Evolutionary conservation across 768 basidiomycete species (phyloP).

Genomic region (Suillus brevipes): DNA sequence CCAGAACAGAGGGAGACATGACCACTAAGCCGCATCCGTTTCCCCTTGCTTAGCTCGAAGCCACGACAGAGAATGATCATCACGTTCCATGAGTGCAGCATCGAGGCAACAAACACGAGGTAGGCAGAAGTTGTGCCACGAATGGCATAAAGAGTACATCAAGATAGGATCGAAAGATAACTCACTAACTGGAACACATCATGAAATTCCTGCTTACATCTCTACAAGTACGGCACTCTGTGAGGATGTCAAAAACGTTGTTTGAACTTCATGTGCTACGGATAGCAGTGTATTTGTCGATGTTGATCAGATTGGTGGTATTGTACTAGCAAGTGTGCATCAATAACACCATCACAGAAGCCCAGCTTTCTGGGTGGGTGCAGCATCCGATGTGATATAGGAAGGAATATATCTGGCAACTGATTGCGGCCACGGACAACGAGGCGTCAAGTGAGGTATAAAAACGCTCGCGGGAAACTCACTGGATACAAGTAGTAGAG

Average conservation of each 20-base stretch:
- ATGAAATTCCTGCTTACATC: not conserved
- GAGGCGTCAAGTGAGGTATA: not conserved
- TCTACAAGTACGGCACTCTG: not conserved
- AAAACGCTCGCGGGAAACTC: not conserved
- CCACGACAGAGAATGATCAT: not conserved
- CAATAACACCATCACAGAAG: slow-evolving; percentile 1
- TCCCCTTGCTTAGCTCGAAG: not conserved
- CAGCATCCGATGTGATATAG: not conserved
- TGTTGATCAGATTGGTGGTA: not conserved
- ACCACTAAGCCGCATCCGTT: not conserved
- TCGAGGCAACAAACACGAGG: slow-evolving; percentile 4
- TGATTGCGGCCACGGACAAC: not conserved
- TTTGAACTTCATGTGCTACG: not conserved
- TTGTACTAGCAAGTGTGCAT: not conserved
- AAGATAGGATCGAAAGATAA: not conserved
- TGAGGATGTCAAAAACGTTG: not conserved
- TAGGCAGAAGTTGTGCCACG: not conserved
- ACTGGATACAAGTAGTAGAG: not conserved
- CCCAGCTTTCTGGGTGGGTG: not conserved
- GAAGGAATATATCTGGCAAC: not conserved
- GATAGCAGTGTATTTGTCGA: not conserved
- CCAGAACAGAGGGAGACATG: not conserved
- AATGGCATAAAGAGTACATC: not conserved
- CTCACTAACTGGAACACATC: not conserved
- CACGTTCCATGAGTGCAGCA: not conserved